These are phyloP conservation scores for Ceratocystis huliohia DNA, from an alignment of 2,329 filamentous ascomycete genomes.

Conservation along the genomic window DNA sequence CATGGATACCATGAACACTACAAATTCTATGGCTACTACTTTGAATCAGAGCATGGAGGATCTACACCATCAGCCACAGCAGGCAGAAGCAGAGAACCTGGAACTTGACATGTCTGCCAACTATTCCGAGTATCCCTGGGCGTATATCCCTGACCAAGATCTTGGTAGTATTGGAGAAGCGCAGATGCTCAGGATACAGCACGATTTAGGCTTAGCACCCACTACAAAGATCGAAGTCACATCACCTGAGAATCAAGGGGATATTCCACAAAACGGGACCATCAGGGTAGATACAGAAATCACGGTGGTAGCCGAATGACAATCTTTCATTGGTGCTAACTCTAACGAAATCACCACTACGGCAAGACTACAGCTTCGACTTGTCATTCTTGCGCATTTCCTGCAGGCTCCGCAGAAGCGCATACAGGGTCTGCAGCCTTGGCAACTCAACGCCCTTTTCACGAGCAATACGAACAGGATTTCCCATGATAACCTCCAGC, in stretches of 20 bases:
- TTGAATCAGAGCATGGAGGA: not conserved
- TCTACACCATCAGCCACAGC: not conserved
- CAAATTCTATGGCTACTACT: not conserved
- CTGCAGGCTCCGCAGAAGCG: constrained; percentile 50
- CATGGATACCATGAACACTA: not conserved
- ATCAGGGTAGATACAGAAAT: constrained; percentile 14
- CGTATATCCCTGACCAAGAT: constrained; percentile 7
- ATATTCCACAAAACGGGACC: constrained; percentile 11
- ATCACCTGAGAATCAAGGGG: not conserved
- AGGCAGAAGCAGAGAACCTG: not conserved
- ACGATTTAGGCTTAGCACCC: constrained; percentile 10
- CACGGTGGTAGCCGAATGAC: not conserved
- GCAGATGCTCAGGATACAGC: constrained; percentile 12
- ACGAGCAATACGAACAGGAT: constrained; percentile 53
- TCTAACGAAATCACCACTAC: not conserved
- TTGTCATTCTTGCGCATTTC: constrained; percentile 33
- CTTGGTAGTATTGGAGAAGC: not conserved
- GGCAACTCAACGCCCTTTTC: constrained; percentile 52
- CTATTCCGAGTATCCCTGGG: constrained; percentile 9
- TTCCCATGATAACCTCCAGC: constrained; percentile 59
- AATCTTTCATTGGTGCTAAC: not conserved
- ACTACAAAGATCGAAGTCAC: constrained; percentile 13
- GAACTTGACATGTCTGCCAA: not conserved
- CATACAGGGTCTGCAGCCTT: constrained; percentile 53
- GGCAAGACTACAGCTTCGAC: constrained; percentile 10